phyloP scores from a whole-genome alignment of 2,329 filamentous ascomycete genomes.

The Trichophyton rubrum region DNA sequence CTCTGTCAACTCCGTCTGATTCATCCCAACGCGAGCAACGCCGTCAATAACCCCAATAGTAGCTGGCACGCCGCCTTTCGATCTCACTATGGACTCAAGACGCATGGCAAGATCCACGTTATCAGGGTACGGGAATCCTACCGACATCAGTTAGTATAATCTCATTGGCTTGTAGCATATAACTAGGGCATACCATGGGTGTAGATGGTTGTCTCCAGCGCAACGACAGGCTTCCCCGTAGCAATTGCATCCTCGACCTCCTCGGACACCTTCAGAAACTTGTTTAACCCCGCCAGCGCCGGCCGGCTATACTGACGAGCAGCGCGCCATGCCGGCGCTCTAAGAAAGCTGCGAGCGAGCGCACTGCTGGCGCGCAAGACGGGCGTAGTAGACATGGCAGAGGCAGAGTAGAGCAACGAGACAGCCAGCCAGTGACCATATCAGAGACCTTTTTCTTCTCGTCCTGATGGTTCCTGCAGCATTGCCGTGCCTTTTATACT shows the following conservation, averaged over 20 bases:
- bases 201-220: slow-evolving; percentile 91
- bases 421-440: background rate
- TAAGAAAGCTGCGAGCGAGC: background rate
- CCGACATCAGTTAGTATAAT: background rate
- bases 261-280: slow-evolving; percentile 59
- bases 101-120: slow-evolving; percentile 64
- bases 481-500: background rate
- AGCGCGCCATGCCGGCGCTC: background rate
- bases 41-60: slow-evolving; percentile 83
- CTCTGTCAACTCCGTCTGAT: slow-evolving; percentile 55
- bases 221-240: slow-evolving; percentile 69
- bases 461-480: background rate
- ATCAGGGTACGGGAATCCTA: slow-evolving; percentile 58
- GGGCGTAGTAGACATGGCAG: background rate
- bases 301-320: background rate
- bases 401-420: background rate
- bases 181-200: slow-evolving; percentile 55
- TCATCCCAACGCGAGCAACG: slow-evolving; percentile 66
- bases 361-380: background rate
- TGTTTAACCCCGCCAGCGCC: slow-evolving; percentile 20
- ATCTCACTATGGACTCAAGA: slow-evolving; percentile 69
- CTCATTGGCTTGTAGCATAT: background rate
- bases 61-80: slow-evolving; percentile 71
- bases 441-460: background rate
- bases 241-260: slow-evolving; percentile 69